phyloP scores from a whole-genome alignment of 1,139 yeast species.

The Yamadazyma dendronema region DNA sequence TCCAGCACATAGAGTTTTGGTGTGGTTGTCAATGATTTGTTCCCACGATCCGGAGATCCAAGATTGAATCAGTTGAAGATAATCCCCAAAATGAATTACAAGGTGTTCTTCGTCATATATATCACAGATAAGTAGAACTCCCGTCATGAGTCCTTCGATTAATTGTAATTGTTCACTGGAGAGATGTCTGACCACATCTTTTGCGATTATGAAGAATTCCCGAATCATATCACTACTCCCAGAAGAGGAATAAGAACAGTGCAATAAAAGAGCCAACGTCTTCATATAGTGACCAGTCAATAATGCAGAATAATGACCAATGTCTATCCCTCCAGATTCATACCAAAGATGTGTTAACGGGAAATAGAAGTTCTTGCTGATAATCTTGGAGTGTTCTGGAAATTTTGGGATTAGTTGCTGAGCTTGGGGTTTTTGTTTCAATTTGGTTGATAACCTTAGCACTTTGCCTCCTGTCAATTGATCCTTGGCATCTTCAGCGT shows the following conservation, averaged over 20 bases:
- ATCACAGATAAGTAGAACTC: constrained; percentile 47
- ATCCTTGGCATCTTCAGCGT: constrained; percentile 42
- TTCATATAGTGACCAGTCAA: constrained; percentile 58
- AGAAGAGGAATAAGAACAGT: constrained; percentile 57
- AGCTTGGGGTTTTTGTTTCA: constrained; percentile 9
- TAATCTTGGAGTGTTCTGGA: constrained; percentile 42
- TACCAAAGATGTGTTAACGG: constrained; percentile 60
- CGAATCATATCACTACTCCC: constrained; percentile 54
- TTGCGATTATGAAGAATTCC: constrained; percentile 47
- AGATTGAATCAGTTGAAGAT: constrained; percentile 31
- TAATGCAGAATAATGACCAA: constrained; percentile 56
- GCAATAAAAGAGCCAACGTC: constrained; percentile 54
- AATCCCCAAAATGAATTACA: constrained; percentile 24
- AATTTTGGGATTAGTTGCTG: constrained; percentile 14
- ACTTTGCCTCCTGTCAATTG: constrained; percentile 47
- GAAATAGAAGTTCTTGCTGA: constrained; percentile 49
- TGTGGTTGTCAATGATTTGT: constrained; percentile 39
- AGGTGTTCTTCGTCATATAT: constrained; percentile 39
- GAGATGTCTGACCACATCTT: constrained; percentile 22
- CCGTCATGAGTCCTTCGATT: constrained; percentile 49
- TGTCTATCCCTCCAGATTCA: constrained; percentile 39
- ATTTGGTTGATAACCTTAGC: constrained; percentile 42
- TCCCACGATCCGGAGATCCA: constrained; percentile 50
- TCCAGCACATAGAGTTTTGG: constrained; percentile 52
- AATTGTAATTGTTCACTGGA: constrained; percentile 29